These are phyloP conservation scores for Microdochium paspali DNA, from an alignment of 2,329 filamentous ascomycete species.

Conservation along the genomic window DNA sequence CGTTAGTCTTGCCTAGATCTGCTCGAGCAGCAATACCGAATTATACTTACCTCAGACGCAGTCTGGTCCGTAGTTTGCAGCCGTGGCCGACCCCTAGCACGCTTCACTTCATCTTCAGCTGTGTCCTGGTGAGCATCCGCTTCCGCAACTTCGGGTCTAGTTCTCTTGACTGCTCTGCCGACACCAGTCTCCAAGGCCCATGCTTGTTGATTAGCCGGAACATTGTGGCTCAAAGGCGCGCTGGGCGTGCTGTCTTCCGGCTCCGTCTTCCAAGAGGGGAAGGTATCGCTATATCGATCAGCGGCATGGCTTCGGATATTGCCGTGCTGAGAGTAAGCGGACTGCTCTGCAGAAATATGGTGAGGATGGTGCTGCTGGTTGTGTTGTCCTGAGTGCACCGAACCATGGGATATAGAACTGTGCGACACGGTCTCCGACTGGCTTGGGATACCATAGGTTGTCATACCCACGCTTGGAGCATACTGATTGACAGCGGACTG, in stretches of 20 bases:
- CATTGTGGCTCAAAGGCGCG: neutral
- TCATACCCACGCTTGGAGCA: neutral
- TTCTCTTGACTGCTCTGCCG: neutral
- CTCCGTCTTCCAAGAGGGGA: neutral
- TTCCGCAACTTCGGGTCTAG: neutral
- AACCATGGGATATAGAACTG: no score
- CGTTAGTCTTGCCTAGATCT: neutral
- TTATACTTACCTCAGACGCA: constrained; percentile 2
- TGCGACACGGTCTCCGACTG: no score
- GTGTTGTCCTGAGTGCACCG: neutral
- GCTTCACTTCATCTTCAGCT: neutral
- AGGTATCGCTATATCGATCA: neutral
- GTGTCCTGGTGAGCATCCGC: neutral
- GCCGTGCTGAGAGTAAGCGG: neutral
- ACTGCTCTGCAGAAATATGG: neutral
- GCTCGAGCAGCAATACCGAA: constrained; percentile 11
- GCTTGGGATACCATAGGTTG: no score
- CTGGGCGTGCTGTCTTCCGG: neutral
- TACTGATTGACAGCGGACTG: neutral
- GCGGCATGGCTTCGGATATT: neutral
- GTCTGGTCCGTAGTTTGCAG: constrained; percentile 1
- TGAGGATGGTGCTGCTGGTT: no score
- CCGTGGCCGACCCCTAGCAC: neutral
- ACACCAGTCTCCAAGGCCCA: neutral
- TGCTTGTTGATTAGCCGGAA: neutral